These are phyloP conservation scores for Moniliella sp. DNA, from an alignment of 1,284 basidiomycete genomes.

Conservation along the genomic window DNA sequence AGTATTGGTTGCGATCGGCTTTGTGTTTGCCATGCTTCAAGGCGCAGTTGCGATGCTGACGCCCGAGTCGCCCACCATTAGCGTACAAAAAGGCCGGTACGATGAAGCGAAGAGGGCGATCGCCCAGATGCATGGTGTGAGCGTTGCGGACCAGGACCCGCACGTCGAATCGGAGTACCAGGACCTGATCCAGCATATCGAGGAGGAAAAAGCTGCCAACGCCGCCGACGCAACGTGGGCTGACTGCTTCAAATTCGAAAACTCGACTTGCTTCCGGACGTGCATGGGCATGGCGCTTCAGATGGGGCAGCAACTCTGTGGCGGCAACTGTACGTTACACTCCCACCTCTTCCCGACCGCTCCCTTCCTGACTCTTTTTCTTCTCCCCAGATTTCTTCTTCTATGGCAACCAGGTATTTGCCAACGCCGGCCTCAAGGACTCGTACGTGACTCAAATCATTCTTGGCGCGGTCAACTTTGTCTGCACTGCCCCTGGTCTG, in stretches of 20 bases:
- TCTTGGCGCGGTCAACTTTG: conserved; percentile 44
- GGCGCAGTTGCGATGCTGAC: conserved; percentile 50
- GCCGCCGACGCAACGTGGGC: conserved; percentile 16
- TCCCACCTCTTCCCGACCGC: conserved; percentile 2
- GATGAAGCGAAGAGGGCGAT: conserved; percentile 43
- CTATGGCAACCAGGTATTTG: conserved; percentile 51
- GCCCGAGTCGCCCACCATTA: conserved; percentile 54
- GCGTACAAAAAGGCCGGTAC: conserved; percentile 39
- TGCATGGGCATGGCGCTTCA: conserved; percentile 43
- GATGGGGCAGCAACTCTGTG: conserved; percentile 54
- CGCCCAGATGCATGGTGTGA: conserved; percentile 37
- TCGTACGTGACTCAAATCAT: conserved; percentile 47
- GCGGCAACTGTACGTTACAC: conserved; percentile 36
- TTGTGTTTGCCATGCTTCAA: conserved; percentile 50
- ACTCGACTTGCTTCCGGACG: conserved; percentile 29
- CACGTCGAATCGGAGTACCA: conserved; percentile 25
- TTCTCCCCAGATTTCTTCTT: conserved; percentile 39
- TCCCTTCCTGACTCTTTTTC: conserved; percentile 6
- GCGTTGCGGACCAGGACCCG: no score
- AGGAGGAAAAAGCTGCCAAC: conserved; percentile 7
- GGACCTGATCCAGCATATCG: conserved; percentile 15
- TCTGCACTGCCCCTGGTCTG: conserved; percentile 43
- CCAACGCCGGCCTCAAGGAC: conserved; percentile 44
- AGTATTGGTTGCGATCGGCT: conserved; percentile 48
- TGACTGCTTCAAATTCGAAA: conserved; percentile 21